These are phyloP conservation scores for Coniella vitis DNA, from an alignment of 2,329 filamentous ascomycete species.

Conservation along the genomic window DNA sequence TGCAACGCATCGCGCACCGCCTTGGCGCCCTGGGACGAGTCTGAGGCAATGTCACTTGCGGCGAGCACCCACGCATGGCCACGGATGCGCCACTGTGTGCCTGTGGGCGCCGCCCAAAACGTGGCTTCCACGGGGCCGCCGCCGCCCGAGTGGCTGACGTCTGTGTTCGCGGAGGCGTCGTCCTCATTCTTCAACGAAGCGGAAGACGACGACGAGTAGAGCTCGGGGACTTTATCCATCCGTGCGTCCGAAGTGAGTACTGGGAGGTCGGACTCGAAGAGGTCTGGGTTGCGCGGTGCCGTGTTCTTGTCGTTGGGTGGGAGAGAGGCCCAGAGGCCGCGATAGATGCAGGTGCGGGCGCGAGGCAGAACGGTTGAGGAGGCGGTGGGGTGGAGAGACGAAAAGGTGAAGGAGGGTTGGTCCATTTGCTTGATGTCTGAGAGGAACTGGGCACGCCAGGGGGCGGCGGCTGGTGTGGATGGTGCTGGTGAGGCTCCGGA, in stretches of 20 bases:
- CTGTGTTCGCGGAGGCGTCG: conserved; percentile 29
- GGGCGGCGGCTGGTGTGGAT: conserved; percentile 29
- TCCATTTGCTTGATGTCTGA: conserved; percentile 42
- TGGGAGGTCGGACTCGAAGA: conserved; percentile 69
- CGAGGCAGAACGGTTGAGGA: conserved; percentile 42
- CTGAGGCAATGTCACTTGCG: conserved; percentile 45
- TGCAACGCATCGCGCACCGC: conserved; percentile 55
- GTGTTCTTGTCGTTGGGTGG: conserved; percentile 64
- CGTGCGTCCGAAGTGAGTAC: conserved; percentile 83
- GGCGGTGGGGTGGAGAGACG: conserved; percentile 37
- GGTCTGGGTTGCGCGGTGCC: conserved; percentile 59
- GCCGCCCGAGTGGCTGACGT: conserved; percentile 49
- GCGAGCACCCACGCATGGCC: conserved; percentile 72
- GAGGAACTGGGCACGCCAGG: conserved; percentile 47
- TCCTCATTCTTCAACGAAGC: conserved; percentile 30
- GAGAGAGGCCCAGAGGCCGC: conserved; percentile 74
- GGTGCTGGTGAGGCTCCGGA: conserved; percentile 11
- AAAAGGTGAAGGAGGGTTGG: conserved; percentile 43
- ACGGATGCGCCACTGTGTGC: conserved; percentile 78
- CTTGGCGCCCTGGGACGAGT: conserved; percentile 44
- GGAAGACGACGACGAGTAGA: conserved; percentile 43
- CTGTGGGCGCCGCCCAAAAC: conserved; percentile 67
- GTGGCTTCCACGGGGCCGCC: conserved; percentile 73
- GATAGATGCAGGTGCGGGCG: conserved; percentile 74
- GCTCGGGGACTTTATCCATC: conserved; percentile 74